These are phyloP conservation scores for Salix brachista DNA, from an alignment of 345 rosid species.

Conservation along the genomic window DNA sequence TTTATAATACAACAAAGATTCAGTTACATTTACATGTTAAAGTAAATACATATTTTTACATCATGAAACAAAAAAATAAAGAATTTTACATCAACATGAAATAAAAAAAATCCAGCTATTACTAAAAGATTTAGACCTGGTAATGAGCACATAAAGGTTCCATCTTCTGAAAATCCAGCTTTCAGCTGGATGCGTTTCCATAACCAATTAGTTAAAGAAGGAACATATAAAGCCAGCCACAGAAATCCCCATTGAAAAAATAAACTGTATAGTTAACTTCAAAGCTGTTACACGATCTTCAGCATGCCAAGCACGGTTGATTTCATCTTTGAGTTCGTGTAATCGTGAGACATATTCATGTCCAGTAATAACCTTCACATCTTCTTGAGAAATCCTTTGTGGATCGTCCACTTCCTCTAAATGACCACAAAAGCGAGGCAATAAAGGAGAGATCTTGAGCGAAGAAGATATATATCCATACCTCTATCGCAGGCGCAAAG, in stretches of 20 bases:
- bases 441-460: too few relatives aligned
- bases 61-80: too few relatives aligned
- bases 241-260: neutral
- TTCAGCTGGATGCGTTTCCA: constrained; percentile 70
- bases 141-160: constrained; percentile 42
- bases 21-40: too few relatives aligned
- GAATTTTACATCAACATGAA: too few relatives aligned
- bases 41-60: too few relatives aligned
- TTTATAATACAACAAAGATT: too few relatives aligned
- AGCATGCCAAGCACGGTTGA: constrained; percentile 58
- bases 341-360: constrained; percentile 74
- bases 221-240: neutral
- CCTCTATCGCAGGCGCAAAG: too few relatives aligned
- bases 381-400: constrained; percentile 47
- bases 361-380: constrained; percentile 44
- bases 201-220: neutral
- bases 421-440: too few relatives aligned
- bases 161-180: constrained; percentile 74
- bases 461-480: too few relatives aligned
- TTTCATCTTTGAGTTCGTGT: constrained; percentile 73
- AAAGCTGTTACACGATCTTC: constrained; percentile 81
- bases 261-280: constrained; percentile 77
- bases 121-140: constrained; percentile 45
- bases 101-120: too few relatives aligned
- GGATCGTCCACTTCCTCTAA: constrained; percentile 56